Conservation (phyloP, 345 rosid genomes). For the Citrus unshiu region DNA sequence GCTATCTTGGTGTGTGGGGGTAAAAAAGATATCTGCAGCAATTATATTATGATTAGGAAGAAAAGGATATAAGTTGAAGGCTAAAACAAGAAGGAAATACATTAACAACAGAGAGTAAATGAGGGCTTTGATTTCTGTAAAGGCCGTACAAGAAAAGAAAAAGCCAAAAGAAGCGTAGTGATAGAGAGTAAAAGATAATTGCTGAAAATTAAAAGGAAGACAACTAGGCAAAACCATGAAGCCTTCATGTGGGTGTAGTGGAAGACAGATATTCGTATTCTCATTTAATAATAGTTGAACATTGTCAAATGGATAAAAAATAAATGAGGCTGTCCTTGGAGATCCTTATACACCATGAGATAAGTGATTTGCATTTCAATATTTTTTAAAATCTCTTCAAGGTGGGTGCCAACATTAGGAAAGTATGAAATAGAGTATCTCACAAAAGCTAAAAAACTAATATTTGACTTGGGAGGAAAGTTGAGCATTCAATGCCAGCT, state of each 20-base stretch:
- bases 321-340: conserved; percentile 1
- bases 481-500: too few relatives aligned
- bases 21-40: not conserved
- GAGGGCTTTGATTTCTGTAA: not conserved
- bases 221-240: not conserved
- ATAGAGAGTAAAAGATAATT: not conserved
- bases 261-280: not conserved
- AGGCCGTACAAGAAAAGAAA: not conserved
- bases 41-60: not conserved
- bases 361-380: conserved; percentile 10
- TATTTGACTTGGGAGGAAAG: too few relatives aligned
- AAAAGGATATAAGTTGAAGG: not conserved
- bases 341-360: conserved; percentile 8
- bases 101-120: not conserved
- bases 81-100: not conserved
- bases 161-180: not conserved
- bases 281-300: not conserved
- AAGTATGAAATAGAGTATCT: too few relatives aligned
- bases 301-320: conserved; percentile 5
- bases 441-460: too few relatives aligned
- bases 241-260: not conserved
- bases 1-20: too few relatives aligned
- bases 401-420: too few relatives aligned
- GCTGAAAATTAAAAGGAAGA: not conserved
- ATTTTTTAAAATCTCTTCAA: conserved; percentile 13